Conservation (phyloP, 1,284 basidiomycete species). For the Apiotrichum mycotoxinovorans region DNA sequence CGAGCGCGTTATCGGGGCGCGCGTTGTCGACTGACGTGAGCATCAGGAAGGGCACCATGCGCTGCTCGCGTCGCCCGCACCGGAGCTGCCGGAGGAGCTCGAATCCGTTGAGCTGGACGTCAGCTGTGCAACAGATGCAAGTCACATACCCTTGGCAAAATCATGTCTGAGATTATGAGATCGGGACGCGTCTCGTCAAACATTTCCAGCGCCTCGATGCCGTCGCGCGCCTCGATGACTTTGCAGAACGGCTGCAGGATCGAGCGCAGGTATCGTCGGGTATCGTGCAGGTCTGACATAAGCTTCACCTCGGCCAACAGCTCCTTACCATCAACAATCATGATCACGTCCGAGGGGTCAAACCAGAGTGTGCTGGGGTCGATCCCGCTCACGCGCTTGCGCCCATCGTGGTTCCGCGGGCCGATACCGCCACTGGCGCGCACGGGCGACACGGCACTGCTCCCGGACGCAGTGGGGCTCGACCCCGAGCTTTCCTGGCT, state of each 20-base stretch:
- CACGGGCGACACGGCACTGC: too few species aligned
- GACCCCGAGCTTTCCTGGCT: too few species aligned
- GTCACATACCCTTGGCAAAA: constrained; percentile 46
- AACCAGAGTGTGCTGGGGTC: constrained; percentile 45
- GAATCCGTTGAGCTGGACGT: constrained; percentile 33
- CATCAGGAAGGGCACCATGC: constrained; percentile 39
- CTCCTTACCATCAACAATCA: constrained; percentile 46
- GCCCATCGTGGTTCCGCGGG: neutral
- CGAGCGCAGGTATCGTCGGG: constrained; percentile 40
- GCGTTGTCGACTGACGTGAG: constrained; percentile 40
- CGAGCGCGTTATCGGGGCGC: constrained; percentile 23
- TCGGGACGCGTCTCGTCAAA: constrained; percentile 30
- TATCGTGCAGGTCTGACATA: constrained; percentile 33
- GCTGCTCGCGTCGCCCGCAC: constrained; percentile 15
- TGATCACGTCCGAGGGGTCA: constrained; percentile 41
- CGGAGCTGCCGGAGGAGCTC: constrained; percentile 32
- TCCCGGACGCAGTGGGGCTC: too few species aligned
- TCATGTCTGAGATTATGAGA: constrained; percentile 50
- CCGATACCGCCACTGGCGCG: neutral
- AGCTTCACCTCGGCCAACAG: neutral
- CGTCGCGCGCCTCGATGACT: constrained; percentile 50
- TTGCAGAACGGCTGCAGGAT: constrained; percentile 48
- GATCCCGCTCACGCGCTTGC: constrained; percentile 17
- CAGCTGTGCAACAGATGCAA: constrained; percentile 2
- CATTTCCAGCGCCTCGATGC: constrained; percentile 46